Percentiles rank a stretch among this genome's conserved stretches.
phyloP scores from a whole-genome alignment of 179 eudicot genomes.

The Spinacia oleracea region DNA sequence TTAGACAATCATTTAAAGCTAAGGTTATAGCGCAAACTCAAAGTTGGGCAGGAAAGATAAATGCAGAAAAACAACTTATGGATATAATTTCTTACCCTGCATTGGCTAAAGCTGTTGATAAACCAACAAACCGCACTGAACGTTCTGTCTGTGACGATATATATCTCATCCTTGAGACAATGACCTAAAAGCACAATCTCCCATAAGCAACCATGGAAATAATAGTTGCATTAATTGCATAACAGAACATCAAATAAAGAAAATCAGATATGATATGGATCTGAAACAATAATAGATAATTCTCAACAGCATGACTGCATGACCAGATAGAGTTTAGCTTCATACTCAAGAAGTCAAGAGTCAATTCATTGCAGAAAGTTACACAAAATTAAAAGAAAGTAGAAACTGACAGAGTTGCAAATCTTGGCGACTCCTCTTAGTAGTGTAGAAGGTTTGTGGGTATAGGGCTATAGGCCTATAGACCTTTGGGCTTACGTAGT shows the following conservation, averaged over 20 bases:
- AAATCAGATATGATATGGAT: not conserved
- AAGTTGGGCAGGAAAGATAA: constrained; percentile 1
- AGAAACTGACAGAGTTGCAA: not conserved
- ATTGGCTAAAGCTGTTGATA: constrained; percentile 98
- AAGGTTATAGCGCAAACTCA: not conserved
- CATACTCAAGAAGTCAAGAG: not conserved
- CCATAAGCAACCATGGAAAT: constrained; percentile 9
- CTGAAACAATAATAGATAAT: not conserved
- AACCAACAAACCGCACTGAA: constrained; percentile 89
- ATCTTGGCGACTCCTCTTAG: not conserved
- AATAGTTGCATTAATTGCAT: not conserved
- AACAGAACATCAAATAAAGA: not conserved
- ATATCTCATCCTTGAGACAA: constrained; percentile 98
- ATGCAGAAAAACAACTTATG: not conserved
- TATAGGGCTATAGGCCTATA: no score
- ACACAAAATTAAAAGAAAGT: not conserved
- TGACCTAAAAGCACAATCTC: constrained; percentile 53
- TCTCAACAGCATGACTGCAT: not conserved
- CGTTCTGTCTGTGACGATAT: constrained; percentile 98
- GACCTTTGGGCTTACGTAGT: not conserved
- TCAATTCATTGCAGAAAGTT: not conserved
- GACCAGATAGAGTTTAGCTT: not conserved
- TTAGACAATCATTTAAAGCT: not conserved
- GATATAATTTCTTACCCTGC: constrained; percentile 64
- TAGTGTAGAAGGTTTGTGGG: not conserved